Conservation (phyloP, 192 early-diverging fungal species). For the Coemansia sp. region DNA sequence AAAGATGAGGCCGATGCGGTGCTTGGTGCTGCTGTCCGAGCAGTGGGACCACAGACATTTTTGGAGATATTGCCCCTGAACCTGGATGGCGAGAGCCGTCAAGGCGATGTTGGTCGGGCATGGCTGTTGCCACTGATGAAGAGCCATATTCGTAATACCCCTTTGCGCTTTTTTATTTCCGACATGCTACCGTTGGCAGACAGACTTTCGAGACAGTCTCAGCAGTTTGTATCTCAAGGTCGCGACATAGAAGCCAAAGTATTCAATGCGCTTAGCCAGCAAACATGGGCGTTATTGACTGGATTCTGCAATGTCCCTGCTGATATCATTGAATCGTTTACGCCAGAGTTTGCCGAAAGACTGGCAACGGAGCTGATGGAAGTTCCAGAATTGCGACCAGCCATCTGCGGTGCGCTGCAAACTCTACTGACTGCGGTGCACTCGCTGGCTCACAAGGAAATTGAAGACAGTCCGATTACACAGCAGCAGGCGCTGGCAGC, state of each 20-base stretch:
- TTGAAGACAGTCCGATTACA: constrained; percentile 33
- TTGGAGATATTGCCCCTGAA: constrained; percentile 77
- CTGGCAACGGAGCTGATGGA: constrained; percentile 76
- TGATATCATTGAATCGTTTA: constrained; percentile 67
- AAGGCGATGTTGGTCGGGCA: constrained; percentile 65
- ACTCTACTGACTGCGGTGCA: constrained; percentile 56
- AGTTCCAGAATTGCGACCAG: constrained; percentile 71
- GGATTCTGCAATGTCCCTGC: constrained; percentile 81
- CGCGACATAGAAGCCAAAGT: constrained; percentile 79
- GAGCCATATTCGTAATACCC: constrained; percentile 68
- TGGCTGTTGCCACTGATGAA: constrained; percentile 87
- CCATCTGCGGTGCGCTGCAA: constrained; percentile 72
- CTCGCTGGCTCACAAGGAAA: constrained; percentile 21
- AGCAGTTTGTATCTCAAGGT: constrained; percentile 56
- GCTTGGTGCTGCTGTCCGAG: constrained; percentile 73
- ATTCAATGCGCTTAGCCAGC: constrained; percentile 81
- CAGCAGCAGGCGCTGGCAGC: constrained; percentile 60
- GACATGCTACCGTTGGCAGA: constrained; percentile 78
- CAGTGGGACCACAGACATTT: constrained; percentile 78
- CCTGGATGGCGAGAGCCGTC: constrained; percentile 59
- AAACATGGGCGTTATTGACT: constrained; percentile 85
- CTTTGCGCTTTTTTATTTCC: constrained; percentile 67
- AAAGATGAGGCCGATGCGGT: constrained; percentile 84
- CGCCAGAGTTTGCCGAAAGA: constrained; percentile 63
- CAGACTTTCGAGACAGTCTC: constrained; percentile 63